Conservation (phyloP, 768 basidiomycete genomes). For the Krasilnikovozyma curviuscula region DNA sequence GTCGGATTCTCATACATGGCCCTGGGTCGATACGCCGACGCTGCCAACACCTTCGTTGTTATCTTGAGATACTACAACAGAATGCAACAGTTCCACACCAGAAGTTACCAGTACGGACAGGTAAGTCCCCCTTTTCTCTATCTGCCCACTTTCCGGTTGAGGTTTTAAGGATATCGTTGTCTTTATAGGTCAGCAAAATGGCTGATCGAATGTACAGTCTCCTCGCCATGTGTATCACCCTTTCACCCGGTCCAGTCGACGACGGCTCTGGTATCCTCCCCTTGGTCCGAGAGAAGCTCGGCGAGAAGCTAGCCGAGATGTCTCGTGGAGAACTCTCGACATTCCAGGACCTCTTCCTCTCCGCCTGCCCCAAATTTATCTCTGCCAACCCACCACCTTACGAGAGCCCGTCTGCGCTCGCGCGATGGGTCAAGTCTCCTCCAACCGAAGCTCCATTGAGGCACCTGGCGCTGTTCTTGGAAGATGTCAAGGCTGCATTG, state of each 20-base stretch:
- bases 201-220: slow-evolving; percentile 96
- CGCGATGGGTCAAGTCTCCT: slow-evolving; percentile 30
- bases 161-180: not conserved
- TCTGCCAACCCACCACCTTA: slow-evolving; percentile 85
- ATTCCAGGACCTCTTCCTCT: slow-evolving; percentile 81
- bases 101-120: slow-evolving; percentile 92
- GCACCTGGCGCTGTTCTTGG: slow-evolving; percentile 65
- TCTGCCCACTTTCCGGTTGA: not conserved
- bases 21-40: slow-evolving; percentile 84
- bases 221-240: slow-evolving; percentile 77
- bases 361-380: slow-evolving; percentile 94
- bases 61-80: slow-evolving; percentile 88
- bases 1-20: slow-evolving; percentile 94
- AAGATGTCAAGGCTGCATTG: slow-evolving; percentile 54
- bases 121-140: slow-evolving; percentile 26
- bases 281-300: slow-evolving; percentile 76
- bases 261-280: slow-evolving; percentile 64
- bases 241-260: slow-evolving; percentile 80
- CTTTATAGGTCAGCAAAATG: slow-evolving; percentile 70
- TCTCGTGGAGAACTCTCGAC: slow-evolving; percentile 58
- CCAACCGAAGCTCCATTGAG: slow-evolving; percentile 57
- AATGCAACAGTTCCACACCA: slow-evolving; percentile 89
- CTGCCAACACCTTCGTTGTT: slow-evolving; percentile 77
- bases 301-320: slow-evolving; percentile 79
- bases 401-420: slow-evolving; percentile 50